Evolutionary conservation across 768 basidiomycete genomes (phyloP).

Genomic region (Epithele typhae): DNA sequence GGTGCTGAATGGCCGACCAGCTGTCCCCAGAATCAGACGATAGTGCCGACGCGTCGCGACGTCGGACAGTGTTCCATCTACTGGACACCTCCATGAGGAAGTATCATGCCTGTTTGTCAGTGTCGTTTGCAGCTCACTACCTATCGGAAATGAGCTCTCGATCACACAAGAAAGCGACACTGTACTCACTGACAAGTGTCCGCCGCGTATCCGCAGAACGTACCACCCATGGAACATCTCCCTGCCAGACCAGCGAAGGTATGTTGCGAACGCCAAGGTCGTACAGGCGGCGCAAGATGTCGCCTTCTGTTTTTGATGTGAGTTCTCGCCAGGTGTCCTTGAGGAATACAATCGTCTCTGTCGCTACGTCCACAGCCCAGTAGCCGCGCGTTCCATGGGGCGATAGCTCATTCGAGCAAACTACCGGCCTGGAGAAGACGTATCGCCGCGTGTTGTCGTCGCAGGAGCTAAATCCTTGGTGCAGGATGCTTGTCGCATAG

Average conservation of each 20-base stretch:
- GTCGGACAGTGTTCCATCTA: not conserved
- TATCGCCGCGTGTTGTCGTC: not conserved
- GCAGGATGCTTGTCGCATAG: not conserved
- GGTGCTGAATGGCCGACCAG: not conserved
- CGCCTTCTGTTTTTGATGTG: not conserved
- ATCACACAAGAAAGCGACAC: not conserved
- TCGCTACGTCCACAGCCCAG: slow-evolving; percentile 4
- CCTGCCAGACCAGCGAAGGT: not conserved
- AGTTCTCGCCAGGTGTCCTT: slow-evolving; percentile 10
- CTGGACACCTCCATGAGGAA: not conserved
- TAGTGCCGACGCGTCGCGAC: slow-evolving; percentile 1
- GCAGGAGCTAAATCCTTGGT: not conserved
- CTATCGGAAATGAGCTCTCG: slow-evolving; percentile 19
- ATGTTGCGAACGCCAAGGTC: not conserved
- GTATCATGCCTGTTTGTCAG: not conserved
- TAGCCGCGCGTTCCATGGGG: slow-evolving; percentile 3
- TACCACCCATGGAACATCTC: slow-evolving; percentile 1
- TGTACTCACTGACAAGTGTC: not conserved
- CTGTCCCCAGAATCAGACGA: slow-evolving; percentile 2
- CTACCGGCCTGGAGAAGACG: slow-evolving; percentile 2
- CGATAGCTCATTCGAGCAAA: not conserved
- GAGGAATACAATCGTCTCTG: not conserved
- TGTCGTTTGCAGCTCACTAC: not conserved
- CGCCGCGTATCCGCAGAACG: not conserved
- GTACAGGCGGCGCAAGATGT: not conserved